Base-by-base conservation (phyloP, 1,139 yeast genomes). In the Blastobotrys proliferans region DNA sequence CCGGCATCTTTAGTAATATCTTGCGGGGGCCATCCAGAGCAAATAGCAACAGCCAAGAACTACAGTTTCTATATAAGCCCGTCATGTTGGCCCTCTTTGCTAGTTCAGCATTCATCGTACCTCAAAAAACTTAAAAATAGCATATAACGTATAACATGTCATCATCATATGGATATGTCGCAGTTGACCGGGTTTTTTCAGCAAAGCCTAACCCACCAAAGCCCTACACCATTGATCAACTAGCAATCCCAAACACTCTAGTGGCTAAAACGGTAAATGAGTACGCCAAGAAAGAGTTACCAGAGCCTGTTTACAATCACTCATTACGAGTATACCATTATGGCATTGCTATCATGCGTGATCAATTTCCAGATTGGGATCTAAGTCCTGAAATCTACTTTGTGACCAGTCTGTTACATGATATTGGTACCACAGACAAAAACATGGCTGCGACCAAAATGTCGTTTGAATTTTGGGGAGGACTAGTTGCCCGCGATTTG, bases 391-490 rank as follows among this genome's bases (percentile, higher is more conserved):
- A 48, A 30, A 50, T 49, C 5, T 47, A 45, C 43, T 43, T 32
- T 27, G 32, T 41, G 10, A 31, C 53, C 4, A 21, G 47, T 21
- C 33, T 52, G 35, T 39, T 52, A 20, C 56, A 52, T 33, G 54
- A 51, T 40, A 49, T 52, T 34, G 56, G 54, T 33, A 48, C 55
- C 19, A 50, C 52, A 8, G 49, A 42, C 24, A 43, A 44, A 31
- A 50, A 51, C 41, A 40, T 48, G 28, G 34, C 42, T n/a, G 53
- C 51, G 1, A 46, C 56, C 17, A 50, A 52, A 38, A 44, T 52
- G 37, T 50, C 54, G 30, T 51, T 51, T 43, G 56, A 52, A 41
- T 52, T 49, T 27, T 51, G 48, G 28, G 56, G 55, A 10, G 56
- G 53, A 4, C 27, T 41, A 11, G 35, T 51, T 21, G 52, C 56